Base-by-base conservation (phyloP, 345 rosid genomes). In the Euphorbia tirucalli region DNA sequence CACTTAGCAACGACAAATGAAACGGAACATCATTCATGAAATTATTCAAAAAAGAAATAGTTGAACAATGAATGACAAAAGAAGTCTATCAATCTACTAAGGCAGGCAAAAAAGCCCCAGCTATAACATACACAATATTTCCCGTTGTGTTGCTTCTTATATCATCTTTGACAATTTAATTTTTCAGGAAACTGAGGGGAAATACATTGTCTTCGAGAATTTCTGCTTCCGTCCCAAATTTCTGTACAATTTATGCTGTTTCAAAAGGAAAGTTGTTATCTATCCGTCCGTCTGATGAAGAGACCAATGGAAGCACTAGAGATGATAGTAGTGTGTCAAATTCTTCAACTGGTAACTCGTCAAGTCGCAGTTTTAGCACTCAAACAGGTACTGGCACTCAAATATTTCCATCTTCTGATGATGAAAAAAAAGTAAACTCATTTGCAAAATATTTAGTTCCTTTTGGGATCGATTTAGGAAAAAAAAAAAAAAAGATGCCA, bases 201-300 rank as follows among this genome's bases (percentile, higher is more conserved):
- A 64, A 81, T 68, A 78, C 75, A 63, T 70, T 92, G 65, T 83
- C 97, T 27, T 85, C 92, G 0, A 66, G 86, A 85, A 90, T 94
- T 52, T 85, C 98, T 0, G 79, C 68, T 0, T 75, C 80, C 68
- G 79, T 79, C 31, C 97, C 97, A 3, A 83, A 79, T 65, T 89
- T 83, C 76, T 94, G 98, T 65, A 90, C 95, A 0, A 89, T 94
- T 41, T 94, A 83, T 70, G 92, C 85, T 19, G 82, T 92, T 77
- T 92, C 91, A 2, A 88, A 87, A 72, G 96, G 92, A 67, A 89
- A 92, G 73, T 68, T 94, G 71, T 72, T 85, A 74, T 89, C 96
- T 0, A 82, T 94, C 68, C 89, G 97, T 46, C 95, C 95, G 60
- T 87, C 96, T 27, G 85, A 88, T 62, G 78, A 75, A 59, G 96